Base-by-base conservation (phyloP, 2,329 filamentous ascomycete genomes). In the Fusarium sp. region DNA sequence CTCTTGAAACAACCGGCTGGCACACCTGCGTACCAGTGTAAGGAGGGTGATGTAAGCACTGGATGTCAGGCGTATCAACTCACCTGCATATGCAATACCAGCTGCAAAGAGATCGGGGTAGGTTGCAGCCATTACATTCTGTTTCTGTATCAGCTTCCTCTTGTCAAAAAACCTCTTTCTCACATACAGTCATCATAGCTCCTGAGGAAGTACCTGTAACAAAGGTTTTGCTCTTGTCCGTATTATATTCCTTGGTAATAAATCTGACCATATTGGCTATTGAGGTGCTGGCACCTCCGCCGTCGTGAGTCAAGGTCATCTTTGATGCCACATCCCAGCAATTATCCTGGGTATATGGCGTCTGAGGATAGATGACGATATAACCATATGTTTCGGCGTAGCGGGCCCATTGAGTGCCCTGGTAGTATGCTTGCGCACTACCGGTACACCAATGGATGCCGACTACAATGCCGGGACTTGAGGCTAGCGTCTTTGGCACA, bases 311-410 rank as follows among this genome's bases (percentile, higher is more conserved):
- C 12, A 89, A 80, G 0, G 86, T 82, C 38, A 82, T 83, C 42
- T 83, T 83, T 15, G 86, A 88, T 10, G 87, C 85, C 11, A 91
- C 89, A 72, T 91, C 89, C 85, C 89, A 91, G 81, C 89, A 91
- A 47, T 79, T 84, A 42, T 82, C 83, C 20, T 75, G 77, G 1
- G 70, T 75, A 28, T 75, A 75, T 7, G 74, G 75, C 10, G 81
- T 85, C 73, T 82, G 82, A 5, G 86, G 85, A 68, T 85, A 87
- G 69, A 86, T 84, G 24, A 84, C 78, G 61, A 91, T 89, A 79
- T 88, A 90, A 42, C 88, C 88, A 55, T 87, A 82, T 33, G 81
- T 79, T 68, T 90, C 88, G 20, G 89, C 87, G 20, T 87, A 82
- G 5, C 80, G 81, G 35, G 86, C 85, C 77, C 89, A 91, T 5